Base-by-base conservation (phyloP, 2,329 filamentous ascomycete species). In the Penicillium frequentans region DNA sequence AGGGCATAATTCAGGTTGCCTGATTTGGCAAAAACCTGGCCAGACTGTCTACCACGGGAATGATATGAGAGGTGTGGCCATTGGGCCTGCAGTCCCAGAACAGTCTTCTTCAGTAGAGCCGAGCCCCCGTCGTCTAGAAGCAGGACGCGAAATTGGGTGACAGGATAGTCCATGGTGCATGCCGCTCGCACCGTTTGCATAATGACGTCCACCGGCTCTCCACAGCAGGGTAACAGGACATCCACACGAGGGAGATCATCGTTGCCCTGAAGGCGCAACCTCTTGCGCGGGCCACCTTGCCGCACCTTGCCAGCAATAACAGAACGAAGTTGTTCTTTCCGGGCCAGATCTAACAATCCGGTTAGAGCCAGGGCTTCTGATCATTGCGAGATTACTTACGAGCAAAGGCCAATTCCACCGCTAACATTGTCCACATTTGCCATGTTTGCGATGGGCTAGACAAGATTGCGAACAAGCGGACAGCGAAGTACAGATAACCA, bases 101-200 rank as follows among this genome's bases (percentile, higher is more conserved):
- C 66, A 2, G 72, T 72, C n/a, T 69, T 63, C 11, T 68, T 59
- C 2, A 86, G 72, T 2, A 72, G 71, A 0, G 70, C 68, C 3
- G 78, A 82, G 49, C 76, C 75, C 27, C 79, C 83, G 61, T 86
- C 84, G 49, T 86, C 84, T 3, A 85, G 73, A 7, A 86, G 68
- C 11, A 84, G 75, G 3, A 86, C 81, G 13, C 84, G 77, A 67
- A 81, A 85, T 1, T 77, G 75, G 31, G 82, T 76, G 1, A 59
- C 61, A 0, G 84, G 84, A 59, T 86, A 86, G 61, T 86, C 82
- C 6, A 83, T 62, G 24, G 78, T 75, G 60, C 80, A 83, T 1
- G 84, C 81, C 3, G 79, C 84, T n/a, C 78, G 77, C 9, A 82
- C 76, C 1, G 84, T 86, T 60, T 86, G 82, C 49, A 86, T 70